Conservation (phyloP, 768 basidiomycete species). For the Termitomyces sp. region DNA sequence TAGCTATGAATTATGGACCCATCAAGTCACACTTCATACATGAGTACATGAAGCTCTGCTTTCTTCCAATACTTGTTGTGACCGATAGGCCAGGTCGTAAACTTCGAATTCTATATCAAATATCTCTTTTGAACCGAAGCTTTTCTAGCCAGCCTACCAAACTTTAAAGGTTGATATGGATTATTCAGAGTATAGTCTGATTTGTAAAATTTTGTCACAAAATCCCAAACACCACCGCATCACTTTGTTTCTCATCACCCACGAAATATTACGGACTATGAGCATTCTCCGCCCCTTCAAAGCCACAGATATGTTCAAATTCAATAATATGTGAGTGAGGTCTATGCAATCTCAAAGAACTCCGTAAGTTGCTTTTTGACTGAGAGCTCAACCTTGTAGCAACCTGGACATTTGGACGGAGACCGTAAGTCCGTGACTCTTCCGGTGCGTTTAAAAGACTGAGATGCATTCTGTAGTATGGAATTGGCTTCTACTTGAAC, state of each 20-base stretch:
- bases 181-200: neutral
- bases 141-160: neutral
- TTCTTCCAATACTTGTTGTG: neutral
- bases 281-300: constrained; percentile 82
- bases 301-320: constrained; percentile 86
- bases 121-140: neutral
- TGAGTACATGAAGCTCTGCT: neutral
- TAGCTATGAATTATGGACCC: neutral
- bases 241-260: neutral
- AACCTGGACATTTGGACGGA: constrained; percentile 98
- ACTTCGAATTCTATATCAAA: neutral
- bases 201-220: neutral
- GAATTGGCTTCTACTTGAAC: constrained; percentile 80
- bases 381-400: constrained; percentile 28
- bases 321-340: constrained; percentile 76
- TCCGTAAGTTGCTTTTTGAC: constrained; percentile 2
- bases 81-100: neutral
- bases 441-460: neutral
- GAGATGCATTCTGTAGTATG: constrained; percentile 50
- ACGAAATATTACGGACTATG: constrained; percentile 40
- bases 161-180: neutral
- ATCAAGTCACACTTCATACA: neutral
- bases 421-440: constrained; percentile 55
- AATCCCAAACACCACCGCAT: neutral
- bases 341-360: neutral